Conservation (phyloP, 495 filamentous ascomycete genomes). For the Chlorociboria aeruginascens region DNA sequence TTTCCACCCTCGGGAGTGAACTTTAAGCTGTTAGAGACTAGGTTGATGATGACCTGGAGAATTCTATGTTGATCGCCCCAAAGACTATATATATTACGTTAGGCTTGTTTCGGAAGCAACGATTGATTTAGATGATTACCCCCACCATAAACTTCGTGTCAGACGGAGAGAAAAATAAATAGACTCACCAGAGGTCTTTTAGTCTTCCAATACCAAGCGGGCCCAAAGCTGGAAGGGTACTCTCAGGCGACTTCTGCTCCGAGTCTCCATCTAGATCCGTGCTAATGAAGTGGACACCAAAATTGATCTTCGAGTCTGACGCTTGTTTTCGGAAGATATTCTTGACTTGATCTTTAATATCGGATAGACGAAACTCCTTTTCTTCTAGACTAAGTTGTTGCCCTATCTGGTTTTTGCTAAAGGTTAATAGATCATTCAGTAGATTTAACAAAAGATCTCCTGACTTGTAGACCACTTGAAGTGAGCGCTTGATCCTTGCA, state of each 20-base stretch:
- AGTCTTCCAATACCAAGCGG: conserved; percentile 50
- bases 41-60: conserved; percentile 81
- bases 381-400: conserved; percentile 67
- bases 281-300: conserved; percentile 56
- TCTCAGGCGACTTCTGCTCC: conserved; percentile 8
- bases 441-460: conserved; percentile 79
- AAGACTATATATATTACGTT: conserved; percentile 28
- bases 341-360: conserved; percentile 64
- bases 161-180: background rate
- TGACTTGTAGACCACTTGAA: conserved; percentile 81
- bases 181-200: conserved; percentile 45
- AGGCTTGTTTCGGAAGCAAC: conserved; percentile 27
- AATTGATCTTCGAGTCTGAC: conserved; percentile 59
- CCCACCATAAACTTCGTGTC: background rate
- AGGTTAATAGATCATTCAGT: conserved; percentile 82
- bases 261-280: conserved; percentile 22
- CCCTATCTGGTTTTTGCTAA: conserved; percentile 89
- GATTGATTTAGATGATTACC: background rate
- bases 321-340: conserved; percentile 87
- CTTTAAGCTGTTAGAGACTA: conserved; percentile 86
- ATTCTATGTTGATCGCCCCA: conserved; percentile 91
- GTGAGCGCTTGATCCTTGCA: conserved; percentile 59
- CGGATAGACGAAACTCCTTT: conserved; percentile 69
- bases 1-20: conserved; percentile 71
- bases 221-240: conserved; percentile 33